Conservation (phyloP, 2,329 filamentous ascomycete species). For the Pyricularia sp. region DNA sequence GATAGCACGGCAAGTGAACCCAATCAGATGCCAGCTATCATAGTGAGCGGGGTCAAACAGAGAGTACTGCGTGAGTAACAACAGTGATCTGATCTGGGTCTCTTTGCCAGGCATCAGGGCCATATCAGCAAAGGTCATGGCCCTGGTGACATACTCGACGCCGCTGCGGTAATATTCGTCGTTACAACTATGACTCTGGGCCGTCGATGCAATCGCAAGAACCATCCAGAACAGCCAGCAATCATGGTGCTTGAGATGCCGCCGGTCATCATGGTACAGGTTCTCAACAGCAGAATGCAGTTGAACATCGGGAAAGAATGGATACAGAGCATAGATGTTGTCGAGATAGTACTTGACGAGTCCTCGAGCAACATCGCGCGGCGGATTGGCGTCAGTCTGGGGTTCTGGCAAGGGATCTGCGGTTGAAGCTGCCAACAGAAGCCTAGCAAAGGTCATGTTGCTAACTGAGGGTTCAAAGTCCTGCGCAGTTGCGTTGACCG, state of each 20-base stretch:
- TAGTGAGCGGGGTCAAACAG: slow-evolving; percentile 86
- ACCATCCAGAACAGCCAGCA: slow-evolving; percentile 86
- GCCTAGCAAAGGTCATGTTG: slow-evolving; percentile 84
- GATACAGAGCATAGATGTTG: slow-evolving; percentile 71
- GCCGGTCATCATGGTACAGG: slow-evolving; percentile 56
- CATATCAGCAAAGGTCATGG: slow-evolving; percentile 68
- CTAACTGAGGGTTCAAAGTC: slow-evolving; percentile 86
- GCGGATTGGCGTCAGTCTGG: slow-evolving; percentile 53
- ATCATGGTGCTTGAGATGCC: slow-evolving; percentile 58
- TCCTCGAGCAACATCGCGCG: slow-evolving; percentile 56
- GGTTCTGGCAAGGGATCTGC: slow-evolving; percentile 58
- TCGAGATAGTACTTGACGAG: slow-evolving; percentile 78
- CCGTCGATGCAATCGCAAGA: slow-evolving; percentile 69
- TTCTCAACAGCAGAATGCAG: slow-evolving; percentile 73
- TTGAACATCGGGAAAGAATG: slow-evolving; percentile 71
- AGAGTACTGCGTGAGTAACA: slow-evolving; percentile 81
- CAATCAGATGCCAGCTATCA: slow-evolving; percentile 88
- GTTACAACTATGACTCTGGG: slow-evolving; percentile 61
- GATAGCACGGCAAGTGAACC: slow-evolving; percentile 78
- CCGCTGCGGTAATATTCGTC: slow-evolving; percentile 52
- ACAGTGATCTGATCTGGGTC: slow-evolving; percentile 75
- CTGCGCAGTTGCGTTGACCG: slow-evolving; percentile 87
- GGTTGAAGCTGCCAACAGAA: slow-evolving; percentile 74
- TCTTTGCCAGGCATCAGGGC: slow-evolving; percentile 80
- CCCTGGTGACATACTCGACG: slow-evolving; percentile 48